A percentile compares a stretch with the other conserved stretches of the same genome.
Evolutionary conservation across 257 asterid species (phyloP).

Genomic region (Solanum megistacrolobum): DNA sequence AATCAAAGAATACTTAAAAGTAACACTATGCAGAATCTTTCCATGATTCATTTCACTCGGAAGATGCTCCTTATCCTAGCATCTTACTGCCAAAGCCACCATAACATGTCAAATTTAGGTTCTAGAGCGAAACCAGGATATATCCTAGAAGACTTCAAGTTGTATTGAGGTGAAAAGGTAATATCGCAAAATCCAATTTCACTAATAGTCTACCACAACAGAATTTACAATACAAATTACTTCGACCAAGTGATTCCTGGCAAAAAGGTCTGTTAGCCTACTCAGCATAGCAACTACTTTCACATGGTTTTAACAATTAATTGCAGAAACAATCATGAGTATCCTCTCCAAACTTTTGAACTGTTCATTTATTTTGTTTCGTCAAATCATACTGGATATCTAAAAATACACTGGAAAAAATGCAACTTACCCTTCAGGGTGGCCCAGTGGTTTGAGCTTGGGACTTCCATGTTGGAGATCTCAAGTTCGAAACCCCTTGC

Average conservation of each 20-base stretch:
- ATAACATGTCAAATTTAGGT: not conserved
- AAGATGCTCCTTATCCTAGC: not conserved
- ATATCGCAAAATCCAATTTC: not conserved
- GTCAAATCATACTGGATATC: not conserved
- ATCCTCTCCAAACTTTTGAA: not conserved
- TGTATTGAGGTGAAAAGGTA: not conserved
- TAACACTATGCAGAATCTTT: not conserved
- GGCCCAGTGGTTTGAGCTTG: too few species aligned
- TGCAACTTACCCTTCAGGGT: too few species aligned
- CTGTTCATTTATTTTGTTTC: not conserved
- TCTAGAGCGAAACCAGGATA: not conserved
- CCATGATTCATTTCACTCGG: not conserved
- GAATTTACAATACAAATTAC: not conserved
- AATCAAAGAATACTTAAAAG: not conserved
- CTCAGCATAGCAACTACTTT: not conserved
- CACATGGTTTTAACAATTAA: not conserved
- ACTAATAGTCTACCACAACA: not conserved
- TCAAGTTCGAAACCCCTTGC: too few species aligned
- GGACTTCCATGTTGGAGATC: too few species aligned
- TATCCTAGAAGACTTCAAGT: not conserved
- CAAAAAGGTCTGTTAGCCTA: not conserved
- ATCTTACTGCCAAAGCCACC: not conserved
- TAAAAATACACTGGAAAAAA: not conserved
- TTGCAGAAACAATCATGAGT: not conserved
- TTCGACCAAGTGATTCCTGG: not conserved